A percentile compares a stretch with the other conserved stretches of the same genome.
phyloP scores from a whole-genome alignment of 768 basidiomycete species.

The Leccinum longicurvipes region DNA sequence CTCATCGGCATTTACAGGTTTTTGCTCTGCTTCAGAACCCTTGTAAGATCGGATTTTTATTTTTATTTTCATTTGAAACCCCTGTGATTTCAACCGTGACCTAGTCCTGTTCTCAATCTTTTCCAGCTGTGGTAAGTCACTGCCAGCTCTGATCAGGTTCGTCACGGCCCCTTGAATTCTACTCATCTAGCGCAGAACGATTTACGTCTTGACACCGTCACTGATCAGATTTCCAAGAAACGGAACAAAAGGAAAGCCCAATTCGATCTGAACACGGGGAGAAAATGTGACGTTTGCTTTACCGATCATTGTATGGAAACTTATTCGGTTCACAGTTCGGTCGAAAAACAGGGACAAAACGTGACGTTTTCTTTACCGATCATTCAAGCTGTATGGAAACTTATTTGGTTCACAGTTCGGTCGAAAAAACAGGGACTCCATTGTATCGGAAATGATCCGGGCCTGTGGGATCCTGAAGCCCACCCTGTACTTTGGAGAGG shows the following conservation, averaged over 20 bases:
- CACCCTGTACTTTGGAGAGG: too few relatives aligned
- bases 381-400: background rate
- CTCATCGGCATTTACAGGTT: constrained; percentile 9
- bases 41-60: constrained; percentile 11
- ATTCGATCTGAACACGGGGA: background rate
- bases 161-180: too few relatives aligned
- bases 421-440: background rate
- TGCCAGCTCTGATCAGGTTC: too few relatives aligned
- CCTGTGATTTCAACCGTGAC: background rate
- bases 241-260: background rate
- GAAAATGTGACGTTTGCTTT: background rate
- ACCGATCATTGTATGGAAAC: background rate
- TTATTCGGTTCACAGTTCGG: background rate
- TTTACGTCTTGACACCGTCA: too few relatives aligned
- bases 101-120: background rate
- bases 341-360: background rate
- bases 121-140: constrained; percentile 4
- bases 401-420: background rate
- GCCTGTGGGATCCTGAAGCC: too few relatives aligned
- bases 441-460: too few relatives aligned
- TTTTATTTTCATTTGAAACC: background rate
- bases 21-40: background rate
- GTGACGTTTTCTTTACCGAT: background rate
- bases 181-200: too few relatives aligned
- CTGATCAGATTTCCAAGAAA: too few relatives aligned